Conservation (phyloP, 2,329 filamentous ascomycete genomes). For the Phaeosphaeria sp. region DNA sequence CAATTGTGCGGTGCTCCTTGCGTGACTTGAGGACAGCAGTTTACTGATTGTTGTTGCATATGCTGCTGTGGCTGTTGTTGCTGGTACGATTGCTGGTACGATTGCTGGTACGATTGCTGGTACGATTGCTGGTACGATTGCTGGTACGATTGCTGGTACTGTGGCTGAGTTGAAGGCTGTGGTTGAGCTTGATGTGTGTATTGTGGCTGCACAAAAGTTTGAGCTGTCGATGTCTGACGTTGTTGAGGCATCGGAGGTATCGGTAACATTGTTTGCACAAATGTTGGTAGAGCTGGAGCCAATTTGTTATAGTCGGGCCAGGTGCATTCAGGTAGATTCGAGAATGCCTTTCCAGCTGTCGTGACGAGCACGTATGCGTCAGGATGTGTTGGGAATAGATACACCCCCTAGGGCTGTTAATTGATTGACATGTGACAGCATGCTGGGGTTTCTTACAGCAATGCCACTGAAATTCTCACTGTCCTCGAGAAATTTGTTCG, state of each 20-base stretch:
- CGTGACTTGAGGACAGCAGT: constrained; percentile 5
- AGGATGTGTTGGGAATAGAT: constrained; percentile 35
- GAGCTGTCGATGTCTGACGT: neutral
- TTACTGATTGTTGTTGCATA: constrained; percentile 1
- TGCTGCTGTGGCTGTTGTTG: neutral
- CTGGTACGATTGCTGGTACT: neutral
- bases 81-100: neutral
- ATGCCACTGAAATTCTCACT: constrained; percentile 27
- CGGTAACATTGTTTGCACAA: constrained; percentile 25
- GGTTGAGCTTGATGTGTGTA: neutral
- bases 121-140: too few relatives aligned
- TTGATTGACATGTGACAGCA: neutral
- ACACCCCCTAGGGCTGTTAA: constrained; percentile 27
- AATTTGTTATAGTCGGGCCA: constrained; percentile 44
- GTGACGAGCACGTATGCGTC: constrained; percentile 37
- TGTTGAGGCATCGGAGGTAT: constrained; percentile 33
- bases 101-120: constrained; percentile 1
- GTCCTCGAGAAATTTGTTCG: constrained; percentile 35
- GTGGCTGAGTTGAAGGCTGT: neutral
- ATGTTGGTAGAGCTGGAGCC: constrained; percentile 27
- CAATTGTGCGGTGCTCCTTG: constrained; percentile 10
- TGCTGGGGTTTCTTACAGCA: constrained; percentile 25
- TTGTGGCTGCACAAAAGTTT: neutral
- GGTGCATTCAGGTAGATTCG: constrained; percentile 41
- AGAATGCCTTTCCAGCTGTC: constrained; percentile 37